Evolutionary conservation across 495 filamentous ascomycete species (phyloP).

Genomic region (Cladorrhinum samala): DNA sequence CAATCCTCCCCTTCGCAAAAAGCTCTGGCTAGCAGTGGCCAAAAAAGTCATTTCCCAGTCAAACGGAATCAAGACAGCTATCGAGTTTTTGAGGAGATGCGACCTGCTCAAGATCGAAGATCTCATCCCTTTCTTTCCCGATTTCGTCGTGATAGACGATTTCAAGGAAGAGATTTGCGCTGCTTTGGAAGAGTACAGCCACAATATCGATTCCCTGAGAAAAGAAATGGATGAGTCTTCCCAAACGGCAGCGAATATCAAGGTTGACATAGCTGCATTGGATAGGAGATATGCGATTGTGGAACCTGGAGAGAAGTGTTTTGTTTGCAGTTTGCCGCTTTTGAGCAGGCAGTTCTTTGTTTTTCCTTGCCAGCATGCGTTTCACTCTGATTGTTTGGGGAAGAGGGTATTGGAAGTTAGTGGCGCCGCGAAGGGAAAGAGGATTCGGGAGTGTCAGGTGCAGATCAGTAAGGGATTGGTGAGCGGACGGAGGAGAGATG

Average conservation of each 20-base stretch:
- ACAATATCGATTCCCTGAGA: slow-evolving; percentile 82
- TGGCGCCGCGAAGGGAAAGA: slow-evolving; percentile 63
- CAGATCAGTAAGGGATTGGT: slow-evolving; percentile 68
- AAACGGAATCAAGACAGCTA: slow-evolving; percentile 89
- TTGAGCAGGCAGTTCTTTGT: slow-evolving; percentile 92
- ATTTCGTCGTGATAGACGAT: slow-evolving; percentile 98
- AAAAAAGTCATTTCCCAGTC: slow-evolving; percentile 83
- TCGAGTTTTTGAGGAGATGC: slow-evolving; percentile 88
- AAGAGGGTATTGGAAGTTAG: slow-evolving; percentile 72
- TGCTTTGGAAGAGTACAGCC: slow-evolving; percentile 84
- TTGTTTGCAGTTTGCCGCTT: slow-evolving; percentile 76
- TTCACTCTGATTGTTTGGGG: slow-evolving; percentile 89
- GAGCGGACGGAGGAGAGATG: slow-evolving; percentile 61
- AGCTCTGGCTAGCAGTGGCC: slow-evolving; percentile 89
- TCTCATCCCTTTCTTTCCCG: slow-evolving; percentile 95
- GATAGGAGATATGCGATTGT: slow-evolving; percentile 92
- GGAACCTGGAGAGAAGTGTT: slow-evolving; percentile 91
- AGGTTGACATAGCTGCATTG: slow-evolving; percentile 72
- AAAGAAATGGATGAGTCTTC: slow-evolving; percentile 93
- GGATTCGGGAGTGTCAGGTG: slow-evolving; percentile 79
- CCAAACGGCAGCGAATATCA: slow-evolving; percentile 81
- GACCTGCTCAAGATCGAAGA: slow-evolving; percentile 92
- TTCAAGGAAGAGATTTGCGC: slow-evolving; percentile 97
- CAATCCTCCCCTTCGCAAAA: slow-evolving; percentile 78
- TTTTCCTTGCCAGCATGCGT: slow-evolving; percentile 96